Conservation (phyloP, 192 early-diverging fungal species). For the Gigaspora rosea region DNA sequence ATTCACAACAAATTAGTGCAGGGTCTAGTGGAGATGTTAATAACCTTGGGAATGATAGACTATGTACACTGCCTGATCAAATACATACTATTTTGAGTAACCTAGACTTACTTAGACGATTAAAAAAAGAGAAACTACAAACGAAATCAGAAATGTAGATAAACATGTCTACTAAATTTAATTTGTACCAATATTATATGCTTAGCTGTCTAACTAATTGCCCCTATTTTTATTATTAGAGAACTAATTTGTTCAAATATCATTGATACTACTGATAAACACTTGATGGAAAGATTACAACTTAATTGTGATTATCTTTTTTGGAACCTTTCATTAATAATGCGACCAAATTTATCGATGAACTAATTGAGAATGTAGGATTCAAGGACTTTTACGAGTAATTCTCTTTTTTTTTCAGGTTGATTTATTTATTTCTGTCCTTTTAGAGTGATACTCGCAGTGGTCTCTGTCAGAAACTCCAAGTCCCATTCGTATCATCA, state of each 20-base stretch:
- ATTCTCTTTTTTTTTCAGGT: conserved; percentile 1
- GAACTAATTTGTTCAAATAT: conserved; percentile 30
- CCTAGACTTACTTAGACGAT: conserved; percentile 13
- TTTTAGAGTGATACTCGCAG: conserved; percentile 21
- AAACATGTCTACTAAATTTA: no score
- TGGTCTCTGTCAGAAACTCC: conserved; percentile 1
- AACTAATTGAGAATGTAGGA: conserved; percentile 12
- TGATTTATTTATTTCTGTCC: not conserved
- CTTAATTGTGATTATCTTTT: not conserved
- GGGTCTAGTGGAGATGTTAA: no score
- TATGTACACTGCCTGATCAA: not conserved
- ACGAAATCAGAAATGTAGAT: conserved; percentile 9
- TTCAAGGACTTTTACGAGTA: not conserved
- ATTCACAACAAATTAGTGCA: no score
- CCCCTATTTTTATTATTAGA: not conserved
- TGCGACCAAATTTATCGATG: conserved; percentile 17
- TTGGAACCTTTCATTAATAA: not conserved
- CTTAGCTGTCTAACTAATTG: not conserved
- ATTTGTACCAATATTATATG: no score
- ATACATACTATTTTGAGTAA: not conserved
- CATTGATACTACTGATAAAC: conserved; percentile 11
- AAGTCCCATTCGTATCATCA: not conserved
- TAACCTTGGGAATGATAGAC: not conserved
- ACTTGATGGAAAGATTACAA: conserved; percentile 13
- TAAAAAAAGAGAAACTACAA: not conserved